Percentiles rank a stretch among this genome's conserved stretches.
phyloP scores from a whole-genome alignment of 2,329 filamentous ascomycete genomes.

The Metarhizium guizhouense region DNA sequence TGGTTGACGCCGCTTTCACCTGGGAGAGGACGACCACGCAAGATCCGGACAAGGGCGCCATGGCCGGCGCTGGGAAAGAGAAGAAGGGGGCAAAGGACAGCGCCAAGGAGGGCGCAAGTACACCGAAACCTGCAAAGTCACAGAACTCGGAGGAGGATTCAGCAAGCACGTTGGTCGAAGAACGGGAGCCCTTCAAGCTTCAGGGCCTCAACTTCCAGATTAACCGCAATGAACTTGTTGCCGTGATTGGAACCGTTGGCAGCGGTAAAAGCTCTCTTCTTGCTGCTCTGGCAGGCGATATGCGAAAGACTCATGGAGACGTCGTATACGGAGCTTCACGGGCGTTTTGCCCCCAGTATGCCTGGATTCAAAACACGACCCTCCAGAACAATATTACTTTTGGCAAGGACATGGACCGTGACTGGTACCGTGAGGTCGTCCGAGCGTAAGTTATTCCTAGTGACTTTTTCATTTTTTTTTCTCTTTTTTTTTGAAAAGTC shows the following conservation, averaged over 20 bases:
- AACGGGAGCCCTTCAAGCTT: slow-evolving; percentile 62
- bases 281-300: slow-evolving; percentile 83
- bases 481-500: too few species aligned
- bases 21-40: slow-evolving; percentile 66
- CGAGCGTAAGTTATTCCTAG: slow-evolving; percentile 47
- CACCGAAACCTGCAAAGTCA: slow-evolving; percentile 21
- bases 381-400: slow-evolving; percentile 87
- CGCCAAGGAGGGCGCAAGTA: slow-evolving; percentile 27
- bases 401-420: slow-evolving; percentile 64
- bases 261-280: slow-evolving; percentile 87
- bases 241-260: slow-evolving; percentile 81
- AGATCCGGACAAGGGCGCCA: slow-evolving; percentile 32
- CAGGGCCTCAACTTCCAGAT: slow-evolving; percentile 58
- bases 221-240: slow-evolving; percentile 68
- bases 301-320: slow-evolving; percentile 72
- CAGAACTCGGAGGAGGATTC: slow-evolving; percentile 33
- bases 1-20: slow-evolving; percentile 69
- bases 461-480: too few species aligned
- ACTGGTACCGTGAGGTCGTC: slow-evolving; percentile 80
- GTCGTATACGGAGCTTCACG: slow-evolving; percentile 69
- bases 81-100: slow-evolving; percentile 16
- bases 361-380: slow-evolving; percentile 93
- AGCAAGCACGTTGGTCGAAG: slow-evolving; percentile 47
- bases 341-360: slow-evolving; percentile 91
- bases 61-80: slow-evolving; percentile 34